A percentile compares a stretch with the other conserved stretches of the same genome.
These are phyloP conservation scores for Oenanthe sinensis DNA, from an alignment of 129 eudicot species.

Conservation along the genomic window DNA sequence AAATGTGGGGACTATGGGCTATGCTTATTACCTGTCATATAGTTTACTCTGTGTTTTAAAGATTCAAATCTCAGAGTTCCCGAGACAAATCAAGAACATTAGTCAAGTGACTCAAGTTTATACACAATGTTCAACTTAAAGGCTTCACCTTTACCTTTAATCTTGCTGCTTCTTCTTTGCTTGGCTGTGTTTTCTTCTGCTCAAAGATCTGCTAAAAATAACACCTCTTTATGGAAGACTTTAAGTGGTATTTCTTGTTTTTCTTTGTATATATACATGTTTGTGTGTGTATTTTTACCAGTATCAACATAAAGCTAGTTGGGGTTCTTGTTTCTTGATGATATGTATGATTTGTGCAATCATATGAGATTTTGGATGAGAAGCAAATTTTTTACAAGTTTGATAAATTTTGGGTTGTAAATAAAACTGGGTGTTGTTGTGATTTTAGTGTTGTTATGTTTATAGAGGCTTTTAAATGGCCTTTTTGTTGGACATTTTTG, in stretches of 20 bases:
- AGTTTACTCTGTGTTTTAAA: background rate
- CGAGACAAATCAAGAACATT: background rate
- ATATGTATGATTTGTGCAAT: background rate
- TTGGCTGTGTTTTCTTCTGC: slow-evolving; percentile 20
- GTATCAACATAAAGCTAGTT: background rate
- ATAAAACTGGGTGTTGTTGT: background rate
- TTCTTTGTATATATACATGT: background rate
- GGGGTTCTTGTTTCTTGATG: background rate
- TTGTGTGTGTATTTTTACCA: background rate
- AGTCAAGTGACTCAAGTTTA: background rate
- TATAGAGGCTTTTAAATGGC: background rate
- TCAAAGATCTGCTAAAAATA: slow-evolving; percentile 24
- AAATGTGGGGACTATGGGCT: background rate
- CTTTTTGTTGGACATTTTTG: background rate
- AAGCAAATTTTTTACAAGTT: background rate
- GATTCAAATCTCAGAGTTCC: background rate
- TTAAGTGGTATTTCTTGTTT: background rate
- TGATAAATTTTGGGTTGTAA: background rate
- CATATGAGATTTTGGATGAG: background rate
- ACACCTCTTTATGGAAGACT: slow-evolving; percentile 9
- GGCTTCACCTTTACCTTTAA: background rate
- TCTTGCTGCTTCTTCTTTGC: slow-evolving; percentile 21
- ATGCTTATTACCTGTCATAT: background rate
- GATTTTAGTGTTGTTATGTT: background rate
- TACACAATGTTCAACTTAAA: background rate